Percentiles rank a stretch among this genome's conserved stretches.
Conservation (phyloP, 768 basidiomycete genomes). For the Phallus indusiatus region DNA sequence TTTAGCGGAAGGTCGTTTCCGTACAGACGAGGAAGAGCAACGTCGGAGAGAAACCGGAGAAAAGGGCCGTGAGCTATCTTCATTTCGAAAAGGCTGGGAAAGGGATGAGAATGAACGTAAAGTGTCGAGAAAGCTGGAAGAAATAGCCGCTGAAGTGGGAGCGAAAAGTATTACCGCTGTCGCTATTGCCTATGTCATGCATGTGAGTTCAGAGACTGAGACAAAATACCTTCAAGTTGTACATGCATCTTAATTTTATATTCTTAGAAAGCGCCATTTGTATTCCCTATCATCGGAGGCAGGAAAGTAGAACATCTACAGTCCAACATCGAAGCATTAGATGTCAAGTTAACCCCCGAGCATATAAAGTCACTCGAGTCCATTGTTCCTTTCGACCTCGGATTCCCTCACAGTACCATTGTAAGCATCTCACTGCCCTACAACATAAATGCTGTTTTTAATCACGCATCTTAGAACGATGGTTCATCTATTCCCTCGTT, state of each 20-base stretch:
- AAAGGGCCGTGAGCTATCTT: conserved; percentile 8
- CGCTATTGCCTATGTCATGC: conserved; percentile 47
- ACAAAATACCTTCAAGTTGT: neutral
- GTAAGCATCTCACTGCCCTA: conserved; percentile 21
- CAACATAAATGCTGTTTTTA: too few relatives aligned
- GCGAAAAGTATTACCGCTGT: conserved; percentile 37
- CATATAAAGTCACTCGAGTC: conserved; percentile 41
- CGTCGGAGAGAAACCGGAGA: conserved; percentile 16
- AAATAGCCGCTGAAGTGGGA: conserved; percentile 41
- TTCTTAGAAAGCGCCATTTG: conserved; percentile 36
- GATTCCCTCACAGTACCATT: conserved; percentile 31
- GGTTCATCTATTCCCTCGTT: too few relatives aligned
- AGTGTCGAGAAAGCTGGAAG: conserved; percentile 20
- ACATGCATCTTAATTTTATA: neutral
- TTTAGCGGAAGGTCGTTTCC: conserved; percentile 14
- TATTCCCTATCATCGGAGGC: conserved; percentile 44
- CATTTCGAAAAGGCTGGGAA: neutral
- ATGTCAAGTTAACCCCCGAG: conserved; percentile 33
- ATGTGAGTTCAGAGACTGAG: neutral
- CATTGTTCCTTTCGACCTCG: conserved; percentile 33
- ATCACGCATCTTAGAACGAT: too few relatives aligned
- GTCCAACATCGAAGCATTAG: conserved; percentile 41
- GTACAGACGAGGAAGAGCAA: conserved; percentile 17
- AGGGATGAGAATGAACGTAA: conserved; percentile 7
- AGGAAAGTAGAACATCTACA: conserved; percentile 43